These are phyloP conservation scores for Lentinus tigrinus DNA, from an alignment of 768 basidiomycete species.

Conservation along the genomic window DNA sequence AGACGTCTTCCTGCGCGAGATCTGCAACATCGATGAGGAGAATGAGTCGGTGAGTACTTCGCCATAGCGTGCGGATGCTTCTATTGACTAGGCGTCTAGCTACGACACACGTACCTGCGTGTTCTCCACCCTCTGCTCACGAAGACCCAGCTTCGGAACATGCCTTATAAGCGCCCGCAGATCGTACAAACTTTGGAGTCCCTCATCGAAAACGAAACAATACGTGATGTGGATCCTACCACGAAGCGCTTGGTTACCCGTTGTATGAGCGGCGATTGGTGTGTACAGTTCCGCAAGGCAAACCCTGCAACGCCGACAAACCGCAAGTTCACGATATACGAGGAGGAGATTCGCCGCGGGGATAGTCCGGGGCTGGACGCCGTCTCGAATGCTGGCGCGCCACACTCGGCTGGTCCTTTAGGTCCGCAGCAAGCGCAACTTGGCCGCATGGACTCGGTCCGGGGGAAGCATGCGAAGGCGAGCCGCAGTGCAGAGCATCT, in stretches of 20 bases:
- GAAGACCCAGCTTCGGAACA: constrained; percentile 82
- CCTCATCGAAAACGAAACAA: constrained; percentile 66
- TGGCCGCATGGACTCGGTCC: constrained; percentile 32
- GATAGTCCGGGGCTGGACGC: constrained; percentile 46
- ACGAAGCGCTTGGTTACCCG: constrained; percentile 91
- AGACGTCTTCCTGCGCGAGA: constrained; percentile 95
- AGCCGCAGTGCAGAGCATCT: constrained; percentile 69
- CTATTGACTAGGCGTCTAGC: constrained; percentile 35
- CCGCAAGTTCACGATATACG: constrained; percentile 29
- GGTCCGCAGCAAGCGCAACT: constrained; percentile 28
- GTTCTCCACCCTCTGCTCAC: constrained; percentile 94
- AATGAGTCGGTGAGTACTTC: constrained; percentile 75
- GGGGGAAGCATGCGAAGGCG: constrained; percentile 46
- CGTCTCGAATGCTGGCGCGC: constrained; percentile 38
- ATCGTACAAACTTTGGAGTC: constrained; percentile 82
- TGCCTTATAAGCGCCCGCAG: constrained; percentile 90
- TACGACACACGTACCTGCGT: constrained; percentile 95
- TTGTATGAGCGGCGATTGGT: constrained; percentile 87
- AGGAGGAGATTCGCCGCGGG: constrained; percentile 29
- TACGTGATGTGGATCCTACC: constrained; percentile 82
- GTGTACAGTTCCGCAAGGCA: constrained; percentile 59
- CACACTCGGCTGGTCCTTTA: constrained; percentile 6
- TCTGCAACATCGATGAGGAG: constrained; percentile 90
- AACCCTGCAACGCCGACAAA: constrained; percentile 12
- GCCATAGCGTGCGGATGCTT: neutral